phyloP scores from a whole-genome alignment of 306 rosid genomes.

The Trichosanthes cucumerina region DNA sequence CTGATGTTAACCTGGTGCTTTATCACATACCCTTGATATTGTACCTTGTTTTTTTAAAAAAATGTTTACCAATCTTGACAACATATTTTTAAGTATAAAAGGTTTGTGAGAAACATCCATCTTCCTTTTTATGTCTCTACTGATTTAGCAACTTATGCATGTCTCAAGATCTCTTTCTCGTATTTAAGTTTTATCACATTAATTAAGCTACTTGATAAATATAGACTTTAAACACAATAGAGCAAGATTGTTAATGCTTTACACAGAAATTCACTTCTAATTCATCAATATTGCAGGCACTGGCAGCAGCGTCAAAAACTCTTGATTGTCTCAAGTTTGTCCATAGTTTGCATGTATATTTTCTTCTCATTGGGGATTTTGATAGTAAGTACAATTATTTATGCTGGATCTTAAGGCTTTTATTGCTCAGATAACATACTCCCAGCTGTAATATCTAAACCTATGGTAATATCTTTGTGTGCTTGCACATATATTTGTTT shows the following conservation, averaged over 20 bases:
- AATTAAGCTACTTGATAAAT: neutral
- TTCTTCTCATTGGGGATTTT: conserved; percentile 76
- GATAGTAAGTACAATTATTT: conserved; percentile 49
- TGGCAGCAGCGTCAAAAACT: conserved; percentile 97
- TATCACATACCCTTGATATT: neutral
- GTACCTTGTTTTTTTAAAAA: neutral
- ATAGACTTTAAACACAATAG: neutral
- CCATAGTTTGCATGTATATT: conserved; percentile 86
- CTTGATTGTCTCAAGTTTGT: conserved; percentile 76
- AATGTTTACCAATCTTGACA: neutral
- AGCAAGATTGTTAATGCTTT: neutral
- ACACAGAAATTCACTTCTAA: neutral
- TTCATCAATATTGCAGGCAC: conserved; percentile 39
- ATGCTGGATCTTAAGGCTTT: conserved; percentile 14
- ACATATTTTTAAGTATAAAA: neutral
- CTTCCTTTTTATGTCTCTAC: neutral
- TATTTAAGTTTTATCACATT: neutral
- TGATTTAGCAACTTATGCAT: neutral
- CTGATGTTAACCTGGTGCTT: neutral
- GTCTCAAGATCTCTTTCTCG: neutral
- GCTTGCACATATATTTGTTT: neutral
- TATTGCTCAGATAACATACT: neutral
- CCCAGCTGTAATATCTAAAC: neutral
- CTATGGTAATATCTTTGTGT: neutral
- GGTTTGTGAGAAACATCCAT: neutral